Evolutionary conservation across 441 rosid genomes (phyloP), one percentile per base, ranked within the genome.

Genomic region (Bocquillonia castaneifolia): DNA sequence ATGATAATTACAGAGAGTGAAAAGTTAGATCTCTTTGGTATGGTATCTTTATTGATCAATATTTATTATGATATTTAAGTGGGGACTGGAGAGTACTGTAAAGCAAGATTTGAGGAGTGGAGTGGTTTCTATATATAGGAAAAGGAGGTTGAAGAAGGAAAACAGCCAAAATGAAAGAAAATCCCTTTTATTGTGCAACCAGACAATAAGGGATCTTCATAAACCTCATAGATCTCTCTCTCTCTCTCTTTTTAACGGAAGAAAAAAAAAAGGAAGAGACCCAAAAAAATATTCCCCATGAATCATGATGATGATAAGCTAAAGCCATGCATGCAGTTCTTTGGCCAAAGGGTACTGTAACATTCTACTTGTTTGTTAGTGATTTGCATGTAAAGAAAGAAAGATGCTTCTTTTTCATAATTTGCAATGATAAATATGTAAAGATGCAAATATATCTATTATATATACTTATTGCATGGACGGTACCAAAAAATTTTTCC

Each of bases 351-450:
- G 6, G 48, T 25, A 63, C 26, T 63, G 55, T 29, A 31, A 63
- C 25, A 63, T 63, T 63, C 42, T 47, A 29, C 28, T 63, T 63
- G 67, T 63, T 48, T 63, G 37, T 63, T 47, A 63, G 67, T 48
- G 55, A 48, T 45, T 29, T 63, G 23, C 55, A 63, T 63, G 42
- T 10, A 63, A 63, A 47, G 15, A 59, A 22, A 39, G 47, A 47
- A 63, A 63, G 56, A 63, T 63, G 55, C 67, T 63, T 45, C 42
- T 45, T 63, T 47, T 62, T 63, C n/a, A n/a, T n/a, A n/a, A n/a
- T n/a, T n/a, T n/a, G n/a, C n/a, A n/a, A n/a, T n/a, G n/a, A n/a
- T n/a, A n/a, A n/a, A n/a, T n/a, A n/a, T n/a, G n/a, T n/a, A n/a
- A n/a, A n/a, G n/a, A n/a, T n/a, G n/a, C n/a, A n/a, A n/a, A n/a